These are phyloP conservation scores for Thelephora aurantiotincta DNA, from an alignment of 768 basidiomycete genomes.

Conservation along the genomic window DNA sequence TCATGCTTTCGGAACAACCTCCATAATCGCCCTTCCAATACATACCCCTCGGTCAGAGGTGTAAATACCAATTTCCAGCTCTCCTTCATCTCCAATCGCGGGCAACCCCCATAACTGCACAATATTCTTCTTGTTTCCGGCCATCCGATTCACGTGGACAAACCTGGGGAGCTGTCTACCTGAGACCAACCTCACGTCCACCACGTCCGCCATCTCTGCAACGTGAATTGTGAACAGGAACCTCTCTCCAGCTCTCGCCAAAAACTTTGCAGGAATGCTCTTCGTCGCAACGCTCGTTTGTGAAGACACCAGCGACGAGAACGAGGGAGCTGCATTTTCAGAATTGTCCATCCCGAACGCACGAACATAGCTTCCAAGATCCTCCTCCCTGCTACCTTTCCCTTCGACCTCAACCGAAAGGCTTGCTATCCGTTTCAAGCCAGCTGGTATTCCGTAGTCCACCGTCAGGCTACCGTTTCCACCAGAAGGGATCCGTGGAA, in stretches of 20 bases:
- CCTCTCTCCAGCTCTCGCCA: slow-evolving; percentile 41
- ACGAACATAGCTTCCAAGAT: slow-evolving; percentile 58
- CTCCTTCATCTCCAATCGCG: slow-evolving; percentile 33
- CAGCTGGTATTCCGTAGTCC: slow-evolving; percentile 14
- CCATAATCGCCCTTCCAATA: slow-evolving; percentile 39
- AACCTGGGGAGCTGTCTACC: slow-evolving; percentile 42
- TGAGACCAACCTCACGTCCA: slow-evolving; percentile 35
- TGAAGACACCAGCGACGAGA: slow-evolving; percentile 51
- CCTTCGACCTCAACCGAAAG: slow-evolving; percentile 50
- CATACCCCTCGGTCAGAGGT: slow-evolving; percentile 33
- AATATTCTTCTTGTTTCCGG: slow-evolving; percentile 26
- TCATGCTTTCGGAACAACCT: slow-evolving; percentile 30
- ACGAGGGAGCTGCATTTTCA: slow-evolving; percentile 19
- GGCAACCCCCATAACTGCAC: slow-evolving; percentile 48
- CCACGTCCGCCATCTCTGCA: slow-evolving; percentile 16
- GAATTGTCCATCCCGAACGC: slow-evolving; percentile 42
- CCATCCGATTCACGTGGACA: slow-evolving; percentile 34
- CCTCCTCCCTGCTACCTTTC: slow-evolving; percentile 21
- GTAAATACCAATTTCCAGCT: slow-evolving; percentile 41
- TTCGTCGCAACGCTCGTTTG: slow-evolving; percentile 21
- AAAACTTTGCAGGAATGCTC: slow-evolving; percentile 23
- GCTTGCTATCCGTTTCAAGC: slow-evolving; percentile 34
- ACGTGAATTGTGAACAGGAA: slow-evolving; percentile 46
- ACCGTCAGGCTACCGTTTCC: slow-evolving; percentile 3
- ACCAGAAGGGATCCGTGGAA: slow-evolving; percentile 30